phyloP scores from a whole-genome alignment of 1,284 basidiomycete species.

The Fomitopsis betulina region DNA sequence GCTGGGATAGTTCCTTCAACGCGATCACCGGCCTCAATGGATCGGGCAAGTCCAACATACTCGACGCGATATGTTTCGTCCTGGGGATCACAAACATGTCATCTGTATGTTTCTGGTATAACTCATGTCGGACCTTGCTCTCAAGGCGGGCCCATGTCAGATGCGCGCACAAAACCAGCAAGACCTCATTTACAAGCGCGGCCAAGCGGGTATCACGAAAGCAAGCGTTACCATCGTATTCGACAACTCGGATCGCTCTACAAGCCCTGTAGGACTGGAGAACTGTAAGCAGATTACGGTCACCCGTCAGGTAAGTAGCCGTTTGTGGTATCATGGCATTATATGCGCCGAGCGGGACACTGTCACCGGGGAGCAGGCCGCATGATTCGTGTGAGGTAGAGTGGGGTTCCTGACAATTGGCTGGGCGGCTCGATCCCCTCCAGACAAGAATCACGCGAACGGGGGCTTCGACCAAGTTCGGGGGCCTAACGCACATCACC shows the following conservation, averaged over 20 bases:
- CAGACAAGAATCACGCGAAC: too few relatives aligned
- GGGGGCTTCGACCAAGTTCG: too few relatives aligned
- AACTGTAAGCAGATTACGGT: constrained; percentile 90
- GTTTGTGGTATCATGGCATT: not conserved
- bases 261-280: constrained; percentile 85
- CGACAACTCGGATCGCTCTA: constrained; percentile 92
- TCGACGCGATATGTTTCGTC: constrained; percentile 97
- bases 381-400: too few relatives aligned
- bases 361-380: too few relatives aligned
- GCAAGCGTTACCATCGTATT: constrained; percentile 99
- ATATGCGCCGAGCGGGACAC: not conserved
- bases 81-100: constrained; percentile 95
- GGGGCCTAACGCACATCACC: too few relatives aligned
- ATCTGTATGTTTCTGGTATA: constrained; percentile 40
- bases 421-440: too few relatives aligned
- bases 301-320: constrained; percentile 77
- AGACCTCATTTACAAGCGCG: constrained; percentile 97
- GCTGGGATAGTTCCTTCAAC: constrained; percentile 96
- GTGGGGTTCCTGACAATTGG: too few relatives aligned
- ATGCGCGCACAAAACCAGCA: constrained; percentile 96
- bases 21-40: constrained; percentile 97
- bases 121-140: not conserved
- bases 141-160: constrained; percentile 32
- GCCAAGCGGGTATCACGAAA: constrained; percentile 95
- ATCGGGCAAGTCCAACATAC: constrained; percentile 94